phyloP scores from a whole-genome alignment of 2,329 filamentous ascomycete species.

The Diaporthe sp. region DNA sequence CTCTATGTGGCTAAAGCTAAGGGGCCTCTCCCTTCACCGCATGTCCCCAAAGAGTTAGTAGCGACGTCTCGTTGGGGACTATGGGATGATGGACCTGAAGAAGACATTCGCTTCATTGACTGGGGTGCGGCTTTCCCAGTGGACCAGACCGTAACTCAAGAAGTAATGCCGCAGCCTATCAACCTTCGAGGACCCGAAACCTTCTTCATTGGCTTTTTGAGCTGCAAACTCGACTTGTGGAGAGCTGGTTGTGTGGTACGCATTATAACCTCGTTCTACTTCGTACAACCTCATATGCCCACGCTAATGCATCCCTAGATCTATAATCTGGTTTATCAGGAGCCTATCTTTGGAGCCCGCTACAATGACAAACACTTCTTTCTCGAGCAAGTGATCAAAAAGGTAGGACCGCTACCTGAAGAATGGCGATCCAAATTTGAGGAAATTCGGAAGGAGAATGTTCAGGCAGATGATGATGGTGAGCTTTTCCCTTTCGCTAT shows the following conservation, averaged over 20 bases:
- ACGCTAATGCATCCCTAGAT: background rate
- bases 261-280: background rate
- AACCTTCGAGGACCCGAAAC: background rate
- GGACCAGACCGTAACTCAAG: background rate
- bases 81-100: background rate
- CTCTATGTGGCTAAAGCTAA: background rate
- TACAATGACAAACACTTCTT: background rate
- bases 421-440: background rate
- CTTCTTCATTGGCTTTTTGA: background rate
- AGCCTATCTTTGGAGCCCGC: background rate
- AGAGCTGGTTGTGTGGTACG: slow-evolving; percentile 6
- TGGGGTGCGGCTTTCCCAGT: background rate
- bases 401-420: background rate
- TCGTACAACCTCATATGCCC: background rate
- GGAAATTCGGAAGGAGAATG: background rate
- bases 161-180: background rate
- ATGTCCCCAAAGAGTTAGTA: background rate
- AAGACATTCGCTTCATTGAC: background rate
- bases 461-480: background rate
- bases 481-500: background rate
- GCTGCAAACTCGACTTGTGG: background rate
- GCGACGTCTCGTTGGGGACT: background rate
- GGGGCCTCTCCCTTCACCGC: background rate
- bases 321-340: background rate
- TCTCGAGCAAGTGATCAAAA: slow-evolving; percentile 8